phyloP scores from a whole-genome alignment of 1,284 basidiomycete species.

The Vanrija humicola region DNA sequence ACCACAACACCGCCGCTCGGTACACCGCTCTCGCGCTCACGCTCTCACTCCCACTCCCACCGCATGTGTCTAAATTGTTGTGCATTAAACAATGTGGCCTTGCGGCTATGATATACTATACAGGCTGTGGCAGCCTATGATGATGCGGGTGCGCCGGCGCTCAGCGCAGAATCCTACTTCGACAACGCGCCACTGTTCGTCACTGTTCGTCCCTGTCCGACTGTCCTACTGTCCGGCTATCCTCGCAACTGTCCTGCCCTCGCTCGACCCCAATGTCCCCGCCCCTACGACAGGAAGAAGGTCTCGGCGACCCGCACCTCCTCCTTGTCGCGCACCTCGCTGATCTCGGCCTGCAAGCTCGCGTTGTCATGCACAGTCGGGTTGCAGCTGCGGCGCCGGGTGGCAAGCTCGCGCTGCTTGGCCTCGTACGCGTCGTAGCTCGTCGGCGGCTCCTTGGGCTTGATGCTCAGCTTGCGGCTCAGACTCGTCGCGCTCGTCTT shows the following conservation, averaged over 20 bases:
- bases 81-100: too few species aligned
- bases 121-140: too few species aligned
- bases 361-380: constrained; percentile 31
- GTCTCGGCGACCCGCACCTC: constrained; percentile 38
- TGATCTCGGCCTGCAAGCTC: constrained; percentile 30
- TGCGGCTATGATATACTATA: too few species aligned
- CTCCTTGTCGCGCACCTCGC: constrained; percentile 34
- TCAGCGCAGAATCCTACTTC: neutral
- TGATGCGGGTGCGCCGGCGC: neutral
- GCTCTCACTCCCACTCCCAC: too few species aligned
- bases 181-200: neutral
- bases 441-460: constrained; percentile 27
- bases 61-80: too few species aligned
- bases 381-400: constrained; percentile 26
- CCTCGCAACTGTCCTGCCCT: too few species aligned
- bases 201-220: too few species aligned
- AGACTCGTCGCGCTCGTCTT: neutral
- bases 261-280: neutral
- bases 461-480: constrained; percentile 13
- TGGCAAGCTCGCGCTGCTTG: constrained; percentile 25
- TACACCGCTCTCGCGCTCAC: too few species aligned
- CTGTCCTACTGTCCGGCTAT: too few species aligned
- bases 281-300: constrained; percentile 37
- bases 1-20: too few species aligned
- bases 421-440: constrained; percentile 33